Conservation (phyloP, 371 early-diverging fungal species). For the Lichtheimia ornata region DNA sequence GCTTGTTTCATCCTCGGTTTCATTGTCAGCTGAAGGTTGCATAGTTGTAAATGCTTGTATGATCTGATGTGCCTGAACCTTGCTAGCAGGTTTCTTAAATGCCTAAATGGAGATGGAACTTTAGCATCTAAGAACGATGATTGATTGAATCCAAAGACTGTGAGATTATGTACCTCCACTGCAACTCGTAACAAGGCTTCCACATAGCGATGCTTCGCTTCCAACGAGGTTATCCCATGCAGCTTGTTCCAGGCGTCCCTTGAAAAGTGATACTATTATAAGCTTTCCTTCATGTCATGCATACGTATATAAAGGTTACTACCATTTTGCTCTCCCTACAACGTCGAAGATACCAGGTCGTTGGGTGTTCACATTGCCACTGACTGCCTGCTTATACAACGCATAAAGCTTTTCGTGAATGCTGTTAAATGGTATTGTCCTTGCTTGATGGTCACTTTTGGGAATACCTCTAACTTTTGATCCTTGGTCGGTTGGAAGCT, state of each 20-base stretch:
- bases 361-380: conserved; percentile 35
- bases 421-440: too few relatives aligned
- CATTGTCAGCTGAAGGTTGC: conserved; percentile 25
- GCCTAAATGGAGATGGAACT: conserved; percentile 20
- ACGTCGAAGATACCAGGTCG: conserved; percentile 53
- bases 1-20: not conserved
- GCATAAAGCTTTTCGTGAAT: conserved; percentile 35
- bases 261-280: not conserved
- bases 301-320: not conserved
- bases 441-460: not conserved
- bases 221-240: conserved; percentile 19
- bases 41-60: conserved; percentile 44
- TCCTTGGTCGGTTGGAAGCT: conserved; percentile 51
- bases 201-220: conserved; percentile 36
- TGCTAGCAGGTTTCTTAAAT: conserved; percentile 40
- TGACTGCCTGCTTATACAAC: conserved; percentile 48
- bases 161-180: conserved; percentile 16
- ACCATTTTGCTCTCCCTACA: conserved; percentile 53
- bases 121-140: not conserved
- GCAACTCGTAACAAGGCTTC: conserved; percentile 28
- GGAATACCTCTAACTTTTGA: conserved; percentile 42
- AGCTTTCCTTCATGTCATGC: not conserved
- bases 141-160: too few relatives aligned
- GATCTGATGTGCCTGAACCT: conserved; percentile 42
- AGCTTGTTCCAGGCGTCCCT: conserved; percentile 33